Base-by-base conservation (phyloP, 805 yeast genomes). In the Cyberlindnera saturnus region DNA sequence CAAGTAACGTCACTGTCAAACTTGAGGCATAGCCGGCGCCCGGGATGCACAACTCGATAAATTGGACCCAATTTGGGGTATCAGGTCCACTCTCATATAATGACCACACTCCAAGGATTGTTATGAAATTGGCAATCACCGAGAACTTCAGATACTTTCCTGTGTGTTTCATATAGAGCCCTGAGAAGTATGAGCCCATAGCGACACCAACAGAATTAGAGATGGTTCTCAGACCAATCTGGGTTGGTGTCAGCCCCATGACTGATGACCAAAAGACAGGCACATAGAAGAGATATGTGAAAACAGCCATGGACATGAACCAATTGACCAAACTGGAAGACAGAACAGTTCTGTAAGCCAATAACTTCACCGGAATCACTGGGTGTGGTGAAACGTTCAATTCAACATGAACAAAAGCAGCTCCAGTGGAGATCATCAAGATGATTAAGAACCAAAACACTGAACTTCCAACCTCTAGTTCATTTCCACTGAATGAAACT, bases 181-280 rank as follows among this genome's bases (percentile, higher is more conserved):
- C 95, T 1, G 86, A 70, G 3, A 70, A 67, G 17, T 86, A 66
- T 0, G 93, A 82, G 2, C 91, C 90, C 17, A 64, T 40, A 0
- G 89, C 76, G 10, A 81, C 79, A 14, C 84, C 86, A 35, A 82
- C 54, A 54, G 86, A 85, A 55, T 83, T 82, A 1, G 80, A 71
- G 15, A 75, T 59, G 32, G 72, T 56, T 48, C 86, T 65, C 23
- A 70, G 50, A 4, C 88, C 88, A 34, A 76, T 75, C 44, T 76
- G 65, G 6, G 82, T 73, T 3, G 86, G 75, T 3, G 75, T 56
- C 32, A 76, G 59, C 14, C 69, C 71, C 47, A 71, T 57, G 3
- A 79, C 85, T 0, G 85, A 64, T 14, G 75, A 64, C 60, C 75
- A 79, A 55, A 71, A 84, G 16, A 87, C 70, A 2, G 96, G 96